Evolutionary conservation across 2,329 filamentous ascomycete genomes (phyloP), one percentile per base, ranked within the genome.

Genomic region (Verticillium dahliae): DNA sequence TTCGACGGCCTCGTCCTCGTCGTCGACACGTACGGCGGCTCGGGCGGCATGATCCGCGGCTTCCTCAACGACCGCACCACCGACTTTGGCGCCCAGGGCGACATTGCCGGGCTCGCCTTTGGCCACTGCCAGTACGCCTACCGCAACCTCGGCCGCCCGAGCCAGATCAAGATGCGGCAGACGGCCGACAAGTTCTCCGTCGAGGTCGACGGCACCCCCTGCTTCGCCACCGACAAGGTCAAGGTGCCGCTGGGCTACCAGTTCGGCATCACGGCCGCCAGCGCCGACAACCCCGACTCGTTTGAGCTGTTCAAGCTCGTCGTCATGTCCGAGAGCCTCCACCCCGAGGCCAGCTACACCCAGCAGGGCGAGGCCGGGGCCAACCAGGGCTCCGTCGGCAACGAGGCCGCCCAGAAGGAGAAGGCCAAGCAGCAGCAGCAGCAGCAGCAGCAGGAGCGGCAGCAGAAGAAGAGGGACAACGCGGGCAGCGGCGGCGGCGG

Each of bases 1-100:
- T 99, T 97, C 69, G 94, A 98, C 69, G 95, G 95, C n/a, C 79
- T 99, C 67, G 93, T 86, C 38, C 78, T 99, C 62, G 89, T 96
- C 31, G 76, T 99, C 60, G 94, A 98, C 76, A 88, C 90, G 65
- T 90, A 95, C 70, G 89, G 90, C 60, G 89, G 91, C 55, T 76
- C 78, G 2, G 87, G 87, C 59, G 95, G 95, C 67, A 92, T 89
- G 76, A 82, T 99, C 66, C 85, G 95, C 62, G 95, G 90, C 18
- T 99, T 98, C 79, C 79, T 99, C 67, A 99, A 98, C 77, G 95
- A 98, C 74, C 94, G 93, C 57, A 85, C 80, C 41, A 87, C 84
- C 67, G 91, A 96, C 74, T 97, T 89, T 80, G 88, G 87, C 70
- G 81, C 82, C 61, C 89, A 93, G 68, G 82, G 86, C 67, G 89